These are phyloP conservation scores for Astrephomene gubernaculifera DNA, from an alignment of 139 green algal species.

Conservation along the genomic window DNA sequence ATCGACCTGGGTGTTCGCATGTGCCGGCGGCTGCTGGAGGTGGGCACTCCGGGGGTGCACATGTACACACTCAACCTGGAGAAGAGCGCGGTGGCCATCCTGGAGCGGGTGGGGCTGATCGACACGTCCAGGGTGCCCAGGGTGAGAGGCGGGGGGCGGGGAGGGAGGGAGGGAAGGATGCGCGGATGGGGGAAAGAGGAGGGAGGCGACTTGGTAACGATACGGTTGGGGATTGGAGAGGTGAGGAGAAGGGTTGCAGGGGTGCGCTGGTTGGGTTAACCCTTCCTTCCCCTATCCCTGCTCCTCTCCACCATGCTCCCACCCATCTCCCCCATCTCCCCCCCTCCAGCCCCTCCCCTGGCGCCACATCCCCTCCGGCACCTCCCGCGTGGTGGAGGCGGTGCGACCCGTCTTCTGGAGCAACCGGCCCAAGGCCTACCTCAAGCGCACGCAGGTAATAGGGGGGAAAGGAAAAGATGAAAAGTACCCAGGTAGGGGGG, in stretches of 20 bases:
- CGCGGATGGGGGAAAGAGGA: neutral
- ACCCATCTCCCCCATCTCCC: neutral
- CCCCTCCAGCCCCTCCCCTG: constrained; percentile 37
- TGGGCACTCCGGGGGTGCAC: constrained; percentile 85
- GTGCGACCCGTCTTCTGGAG: constrained; percentile 90
- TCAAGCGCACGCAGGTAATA: constrained; percentile 77
- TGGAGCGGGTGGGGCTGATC: constrained; percentile 83
- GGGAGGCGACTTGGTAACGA: too few species aligned
- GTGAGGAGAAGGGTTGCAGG: neutral
- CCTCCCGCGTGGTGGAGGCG: constrained; percentile 56
- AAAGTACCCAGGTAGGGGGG: too few species aligned
- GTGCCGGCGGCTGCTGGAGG: constrained; percentile 89
- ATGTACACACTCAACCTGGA: constrained; percentile 98
- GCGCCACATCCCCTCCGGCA: constrained; percentile 34
- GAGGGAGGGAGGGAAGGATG: neutral
- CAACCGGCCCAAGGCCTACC: constrained; percentile 83
- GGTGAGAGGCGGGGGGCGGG: neutral
- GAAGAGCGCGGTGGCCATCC: constrained; percentile 80
- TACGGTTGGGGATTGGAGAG: too few species aligned
- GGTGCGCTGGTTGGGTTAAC: neutral
- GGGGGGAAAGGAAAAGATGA: too few species aligned
- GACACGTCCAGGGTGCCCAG: constrained; percentile 43
- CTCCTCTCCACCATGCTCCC: neutral
- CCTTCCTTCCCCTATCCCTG: neutral
- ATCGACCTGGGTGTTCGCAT: constrained; percentile 91